These are phyloP conservation scores for Coemansia sp. DNA, from an alignment of 192 early-diverging fungal genomes.

Conservation along the genomic window DNA sequence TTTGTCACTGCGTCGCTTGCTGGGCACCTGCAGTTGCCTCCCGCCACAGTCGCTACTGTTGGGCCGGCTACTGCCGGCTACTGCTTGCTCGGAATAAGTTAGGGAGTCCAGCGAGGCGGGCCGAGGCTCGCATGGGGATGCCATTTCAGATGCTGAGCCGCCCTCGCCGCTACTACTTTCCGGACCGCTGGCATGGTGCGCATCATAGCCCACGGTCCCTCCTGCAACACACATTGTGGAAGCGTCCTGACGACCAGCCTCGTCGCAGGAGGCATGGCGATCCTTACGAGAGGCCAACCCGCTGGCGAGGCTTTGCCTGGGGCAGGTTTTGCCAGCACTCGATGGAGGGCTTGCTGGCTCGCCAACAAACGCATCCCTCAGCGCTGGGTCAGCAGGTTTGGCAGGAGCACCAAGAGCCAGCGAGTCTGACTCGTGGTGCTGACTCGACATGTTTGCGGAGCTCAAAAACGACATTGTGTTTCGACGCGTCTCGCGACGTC, in stretches of 20 bases:
- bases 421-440: not conserved
- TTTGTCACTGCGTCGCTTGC: not conserved
- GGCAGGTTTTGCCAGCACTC: not conserved
- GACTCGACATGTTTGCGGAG: not conserved
- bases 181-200: not conserved
- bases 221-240: slow-evolving; percentile 2
- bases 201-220: slow-evolving; percentile 5
- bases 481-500: slow-evolving; percentile 47
- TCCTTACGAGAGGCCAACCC: slow-evolving; percentile 11
- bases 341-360: not conserved
- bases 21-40: not conserved
- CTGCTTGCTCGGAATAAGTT: slow-evolving; percentile 25
- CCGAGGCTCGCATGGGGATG: slow-evolving; percentile 20
- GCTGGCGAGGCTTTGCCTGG: slow-evolving; percentile 10
- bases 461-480: slow-evolving; percentile 45
- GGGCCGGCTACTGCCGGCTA: slow-evolving; percentile 25
- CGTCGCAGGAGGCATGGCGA: slow-evolving; percentile 1
- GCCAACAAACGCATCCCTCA: not conserved
- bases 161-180: slow-evolving; percentile 12
- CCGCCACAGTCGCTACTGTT: slow-evolving; percentile 26
- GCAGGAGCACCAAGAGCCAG: not conserved
- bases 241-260: slow-evolving; percentile 3
- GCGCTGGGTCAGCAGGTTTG: not conserved
- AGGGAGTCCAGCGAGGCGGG: slow-evolving; percentile 35
- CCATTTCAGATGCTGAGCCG: not conserved